Conservation (phyloP, 345 rosid species). For the Gossypium arboreum region DNA sequence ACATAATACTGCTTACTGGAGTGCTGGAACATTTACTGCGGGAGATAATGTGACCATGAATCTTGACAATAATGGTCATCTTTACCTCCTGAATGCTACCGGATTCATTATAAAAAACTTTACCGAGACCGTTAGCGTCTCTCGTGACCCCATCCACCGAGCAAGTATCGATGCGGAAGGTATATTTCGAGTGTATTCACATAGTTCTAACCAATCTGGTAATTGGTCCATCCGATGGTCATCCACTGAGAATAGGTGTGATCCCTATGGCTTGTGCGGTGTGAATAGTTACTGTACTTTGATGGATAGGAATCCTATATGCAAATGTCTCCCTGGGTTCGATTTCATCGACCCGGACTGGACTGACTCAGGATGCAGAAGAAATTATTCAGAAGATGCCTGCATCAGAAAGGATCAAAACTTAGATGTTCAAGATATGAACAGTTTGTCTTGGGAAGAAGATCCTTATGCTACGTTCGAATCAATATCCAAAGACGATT, state of each 20-base stretch:
- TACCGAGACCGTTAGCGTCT: background rate
- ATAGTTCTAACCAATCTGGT: background rate
- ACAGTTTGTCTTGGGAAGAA: background rate
- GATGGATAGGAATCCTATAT: background rate
- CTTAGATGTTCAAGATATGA: background rate
- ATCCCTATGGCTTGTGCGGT: background rate
- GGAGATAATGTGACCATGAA: background rate
- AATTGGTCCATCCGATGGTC: slow-evolving; percentile 14
- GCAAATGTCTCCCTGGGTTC: background rate
- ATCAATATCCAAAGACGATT: background rate
- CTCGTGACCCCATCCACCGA: background rate
- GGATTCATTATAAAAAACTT: background rate
- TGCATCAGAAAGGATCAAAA: background rate
- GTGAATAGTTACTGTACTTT: slow-evolving; percentile 1
- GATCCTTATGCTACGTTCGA: background rate
- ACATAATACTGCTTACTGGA: slow-evolving; percentile 22
- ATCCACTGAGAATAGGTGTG: background rate
- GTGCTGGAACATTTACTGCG: background rate
- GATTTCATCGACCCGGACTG: background rate
- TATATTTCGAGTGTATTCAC: background rate
- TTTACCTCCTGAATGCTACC: slow-evolving; percentile 2
- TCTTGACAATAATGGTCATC: slow-evolving; percentile 11
- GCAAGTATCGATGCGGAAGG: slow-evolving; percentile 7
- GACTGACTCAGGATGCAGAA: background rate
- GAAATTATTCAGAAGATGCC: background rate